Conservation (phyloP, 768 basidiomycete genomes). For the Leccinum subgranulosum region DNA sequence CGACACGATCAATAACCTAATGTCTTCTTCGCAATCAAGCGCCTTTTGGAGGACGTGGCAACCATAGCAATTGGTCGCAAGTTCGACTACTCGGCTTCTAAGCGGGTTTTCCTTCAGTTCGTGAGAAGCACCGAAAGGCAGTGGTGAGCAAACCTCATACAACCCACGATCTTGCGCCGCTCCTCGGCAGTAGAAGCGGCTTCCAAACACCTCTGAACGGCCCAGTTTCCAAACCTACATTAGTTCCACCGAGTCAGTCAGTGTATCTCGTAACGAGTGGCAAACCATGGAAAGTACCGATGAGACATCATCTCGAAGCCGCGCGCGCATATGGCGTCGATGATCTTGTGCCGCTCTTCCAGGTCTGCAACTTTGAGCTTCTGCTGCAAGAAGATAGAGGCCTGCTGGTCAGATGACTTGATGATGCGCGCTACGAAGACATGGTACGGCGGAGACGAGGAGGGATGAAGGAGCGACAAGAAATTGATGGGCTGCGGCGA, state of each 20-base stretch:
- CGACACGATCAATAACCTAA: slow-evolving; percentile 76
- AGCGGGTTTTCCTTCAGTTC: slow-evolving; percentile 1
- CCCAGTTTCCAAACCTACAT: slow-evolving; percentile 86
- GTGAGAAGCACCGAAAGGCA: slow-evolving; percentile 4
- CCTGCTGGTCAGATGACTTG: slow-evolving; percentile 88
- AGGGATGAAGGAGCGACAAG: slow-evolving; percentile 79
- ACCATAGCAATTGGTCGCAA: slow-evolving; percentile 86
- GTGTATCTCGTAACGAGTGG: background rate
- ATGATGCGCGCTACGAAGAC: slow-evolving; percentile 82
- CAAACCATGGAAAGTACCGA: slow-evolving; percentile 40
- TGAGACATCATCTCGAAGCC: slow-evolving; percentile 95
- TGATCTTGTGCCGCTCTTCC: slow-evolving; percentile 76
- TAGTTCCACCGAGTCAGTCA: slow-evolving; percentile 10
- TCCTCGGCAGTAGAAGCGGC: slow-evolving; percentile 74
- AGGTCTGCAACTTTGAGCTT: slow-evolving; percentile 84
- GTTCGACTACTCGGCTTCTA: slow-evolving; percentile 80
- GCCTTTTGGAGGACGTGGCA: slow-evolving; percentile 90
- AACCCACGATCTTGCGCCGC: slow-evolving; percentile 75
- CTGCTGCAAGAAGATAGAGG: slow-evolving; percentile 86
- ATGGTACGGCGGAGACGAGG: slow-evolving; percentile 79
- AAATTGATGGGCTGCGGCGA: slow-evolving; percentile 78
- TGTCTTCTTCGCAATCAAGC: slow-evolving; percentile 86
- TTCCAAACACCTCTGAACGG: slow-evolving; percentile 83
- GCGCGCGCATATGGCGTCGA: slow-evolving; percentile 79
- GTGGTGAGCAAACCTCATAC: slow-evolving; percentile 63